A percentile compares a stretch with the other conserved stretches of the same genome.
These are phyloP conservation scores for Endothia cerciana DNA, from an alignment of 2,329 filamentous ascomycete species.

Conservation along the genomic window DNA sequence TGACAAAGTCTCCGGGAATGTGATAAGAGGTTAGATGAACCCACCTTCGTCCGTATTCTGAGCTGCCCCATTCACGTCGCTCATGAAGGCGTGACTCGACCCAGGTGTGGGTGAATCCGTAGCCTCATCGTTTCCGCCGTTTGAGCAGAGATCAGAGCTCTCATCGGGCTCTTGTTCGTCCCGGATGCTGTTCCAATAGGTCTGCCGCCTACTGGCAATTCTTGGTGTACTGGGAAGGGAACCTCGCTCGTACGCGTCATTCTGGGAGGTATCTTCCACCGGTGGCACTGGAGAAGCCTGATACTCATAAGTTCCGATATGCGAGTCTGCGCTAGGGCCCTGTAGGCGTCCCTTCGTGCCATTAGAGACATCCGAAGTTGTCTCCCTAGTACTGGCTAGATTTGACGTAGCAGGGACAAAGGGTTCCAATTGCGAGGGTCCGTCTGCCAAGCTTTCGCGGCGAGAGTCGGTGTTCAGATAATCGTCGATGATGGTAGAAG, in stretches of 20 bases:
- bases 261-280: neutral
- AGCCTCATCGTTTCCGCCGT: neutral
- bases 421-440: too few species aligned
- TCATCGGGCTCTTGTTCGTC: neutral
- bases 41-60: neutral
- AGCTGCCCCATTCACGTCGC: neutral
- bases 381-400: neutral
- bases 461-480: constrained; percentile 1
- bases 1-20: too few species aligned
- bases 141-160: neutral
- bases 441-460: neutral
- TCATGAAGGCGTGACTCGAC: neutral
- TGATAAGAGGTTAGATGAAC: neutral
- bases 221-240: neutral
- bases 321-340: neutral
- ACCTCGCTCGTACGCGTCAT: neutral
- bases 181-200: too few species aligned
- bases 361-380: neutral
- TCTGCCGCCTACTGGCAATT: neutral
- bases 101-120: neutral
- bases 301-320: neutral
- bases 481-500: constrained; percentile 1
- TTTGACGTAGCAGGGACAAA: neutral
- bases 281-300: neutral
- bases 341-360: neutral